These are phyloP conservation scores for Tubosaeta sp. DNA, from an alignment of 768 basidiomycete species.

Conservation along the genomic window DNA sequence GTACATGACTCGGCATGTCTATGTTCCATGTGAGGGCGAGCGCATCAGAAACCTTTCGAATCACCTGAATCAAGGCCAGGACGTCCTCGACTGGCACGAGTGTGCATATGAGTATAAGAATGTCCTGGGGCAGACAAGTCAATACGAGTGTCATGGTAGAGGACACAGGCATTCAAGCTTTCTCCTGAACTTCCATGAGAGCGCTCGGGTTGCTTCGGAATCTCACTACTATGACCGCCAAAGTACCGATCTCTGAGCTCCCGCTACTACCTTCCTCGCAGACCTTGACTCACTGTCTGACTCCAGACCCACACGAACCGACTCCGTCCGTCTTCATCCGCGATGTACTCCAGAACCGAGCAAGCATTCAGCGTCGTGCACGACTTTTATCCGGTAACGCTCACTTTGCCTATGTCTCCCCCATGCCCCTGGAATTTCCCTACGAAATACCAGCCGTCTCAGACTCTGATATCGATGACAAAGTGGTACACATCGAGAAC, in stretches of 20 bases:
- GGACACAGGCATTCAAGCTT: too few species aligned
- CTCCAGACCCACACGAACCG: constrained; percentile 56
- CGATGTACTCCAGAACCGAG: constrained; percentile 43
- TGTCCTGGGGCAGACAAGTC: constrained; percentile 35
- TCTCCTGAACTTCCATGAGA: constrained; percentile 13
- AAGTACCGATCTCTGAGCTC: constrained; percentile 41
- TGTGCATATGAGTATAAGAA: constrained; percentile 37
- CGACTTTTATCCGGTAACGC: constrained; percentile 52
- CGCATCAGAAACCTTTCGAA: constrained; percentile 3
- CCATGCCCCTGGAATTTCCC: constrained; percentile 80
- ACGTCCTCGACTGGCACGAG: constrained; percentile 38
- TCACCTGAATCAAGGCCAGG: constrained; percentile 47
- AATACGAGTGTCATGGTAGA: not conserved
- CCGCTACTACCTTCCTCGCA: constrained; percentile 43
- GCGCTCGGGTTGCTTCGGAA: constrained; percentile 5
- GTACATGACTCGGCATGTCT: constrained; percentile 61
- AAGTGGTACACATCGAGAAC: constrained; percentile 63
- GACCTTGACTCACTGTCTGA: constrained; percentile 45
- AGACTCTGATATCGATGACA: constrained; percentile 46
- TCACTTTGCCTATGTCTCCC: constrained; percentile 81
- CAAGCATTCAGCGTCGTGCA: constrained; percentile 68
- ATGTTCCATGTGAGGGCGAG: constrained; percentile 22
- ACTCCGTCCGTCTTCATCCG: constrained; percentile 48
- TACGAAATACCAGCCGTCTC: constrained; percentile 61
- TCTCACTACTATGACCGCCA: constrained; percentile 18